These are phyloP conservation scores for Trichothecium sympodiale DNA, from an alignment of 2,329 filamentous ascomycete genomes.

Conservation along the genomic window DNA sequence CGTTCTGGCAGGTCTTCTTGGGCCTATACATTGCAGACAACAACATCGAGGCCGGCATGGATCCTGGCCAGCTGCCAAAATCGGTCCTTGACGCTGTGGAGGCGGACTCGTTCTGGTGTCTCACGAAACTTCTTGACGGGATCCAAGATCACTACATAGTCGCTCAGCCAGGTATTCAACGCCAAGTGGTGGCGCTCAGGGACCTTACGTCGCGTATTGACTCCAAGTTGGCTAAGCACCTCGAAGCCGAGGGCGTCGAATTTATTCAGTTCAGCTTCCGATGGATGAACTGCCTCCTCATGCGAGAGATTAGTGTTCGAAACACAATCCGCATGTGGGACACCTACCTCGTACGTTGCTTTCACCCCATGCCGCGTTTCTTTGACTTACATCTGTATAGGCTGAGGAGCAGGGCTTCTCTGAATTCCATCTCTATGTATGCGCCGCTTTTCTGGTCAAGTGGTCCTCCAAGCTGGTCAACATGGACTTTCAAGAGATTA, in stretches of 20 bases:
- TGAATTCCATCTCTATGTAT: conserved; percentile 96
- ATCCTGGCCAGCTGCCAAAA: conserved; percentile 84
- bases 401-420: conserved; percentile 98
- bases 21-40: conserved; percentile 90
- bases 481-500: conserved; percentile 97
- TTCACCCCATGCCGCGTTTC: background rate
- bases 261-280: conserved; percentile 99
- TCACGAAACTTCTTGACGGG: conserved; percentile 94
- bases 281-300: conserved; percentile 99
- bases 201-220: conserved; percentile 91
- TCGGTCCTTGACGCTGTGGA: conserved; percentile 92
- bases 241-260: conserved; percentile 85
- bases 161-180: conserved; percentile 90
- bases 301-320: conserved; percentile 92
- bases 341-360: conserved; percentile 73
- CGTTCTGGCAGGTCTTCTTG: conserved; percentile 96
- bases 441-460: conserved; percentile 93
- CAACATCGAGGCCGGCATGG: conserved; percentile 89
- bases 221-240: conserved; percentile 68
- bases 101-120: conserved; percentile 95
- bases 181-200: conserved; percentile 78
- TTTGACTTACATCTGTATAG: conserved; percentile 32
- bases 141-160: conserved; percentile 99
- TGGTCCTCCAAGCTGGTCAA: conserved; percentile 92
- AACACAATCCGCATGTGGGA: conserved; percentile 99